phyloP scores from a whole-genome alignment of 2,329 filamentous ascomycete species.

The Teratosphaeria gauchensis region DNA sequence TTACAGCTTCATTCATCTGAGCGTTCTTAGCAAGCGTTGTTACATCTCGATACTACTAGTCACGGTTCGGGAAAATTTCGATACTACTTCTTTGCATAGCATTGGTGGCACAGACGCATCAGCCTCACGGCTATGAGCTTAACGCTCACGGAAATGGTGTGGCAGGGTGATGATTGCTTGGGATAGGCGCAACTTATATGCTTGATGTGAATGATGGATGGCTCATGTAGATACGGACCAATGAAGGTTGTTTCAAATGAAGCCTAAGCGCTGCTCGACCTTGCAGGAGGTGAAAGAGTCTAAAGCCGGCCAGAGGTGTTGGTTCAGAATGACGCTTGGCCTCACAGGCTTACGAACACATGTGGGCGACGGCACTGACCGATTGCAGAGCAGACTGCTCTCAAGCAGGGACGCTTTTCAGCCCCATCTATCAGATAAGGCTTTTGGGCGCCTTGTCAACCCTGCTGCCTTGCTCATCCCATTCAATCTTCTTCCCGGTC shows the following conservation, averaged over 20 bases:
- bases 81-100: constrained; percentile 4
- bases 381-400: too few relatives aligned
- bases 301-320: too few relatives aligned
- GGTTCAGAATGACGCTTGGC: too few relatives aligned
- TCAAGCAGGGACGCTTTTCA: too few relatives aligned
- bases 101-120: constrained; percentile 8
- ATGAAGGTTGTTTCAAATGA: neutral
- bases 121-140: constrained; percentile 9
- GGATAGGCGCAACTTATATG: neutral
- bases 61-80: neutral
- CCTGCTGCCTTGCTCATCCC: constrained; percentile 45
- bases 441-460: constrained; percentile 19
- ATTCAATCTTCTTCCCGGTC: constrained; percentile 40
- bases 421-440: constrained; percentile 25
- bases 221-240: neutral
- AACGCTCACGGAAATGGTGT: constrained; percentile 2
- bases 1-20: constrained; percentile 2
- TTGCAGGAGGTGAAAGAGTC: too few relatives aligned
- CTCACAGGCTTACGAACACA: too few relatives aligned
- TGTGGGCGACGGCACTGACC: too few relatives aligned
- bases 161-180: neutral
- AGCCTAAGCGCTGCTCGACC: constrained; percentile 8
- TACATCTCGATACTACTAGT: neutral
- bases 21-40: constrained; percentile 10
- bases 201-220: neutral